These are phyloP conservation scores for Neonectria ditissima DNA, from an alignment of 2,329 filamentous ascomycete species.

Conservation along the genomic window DNA sequence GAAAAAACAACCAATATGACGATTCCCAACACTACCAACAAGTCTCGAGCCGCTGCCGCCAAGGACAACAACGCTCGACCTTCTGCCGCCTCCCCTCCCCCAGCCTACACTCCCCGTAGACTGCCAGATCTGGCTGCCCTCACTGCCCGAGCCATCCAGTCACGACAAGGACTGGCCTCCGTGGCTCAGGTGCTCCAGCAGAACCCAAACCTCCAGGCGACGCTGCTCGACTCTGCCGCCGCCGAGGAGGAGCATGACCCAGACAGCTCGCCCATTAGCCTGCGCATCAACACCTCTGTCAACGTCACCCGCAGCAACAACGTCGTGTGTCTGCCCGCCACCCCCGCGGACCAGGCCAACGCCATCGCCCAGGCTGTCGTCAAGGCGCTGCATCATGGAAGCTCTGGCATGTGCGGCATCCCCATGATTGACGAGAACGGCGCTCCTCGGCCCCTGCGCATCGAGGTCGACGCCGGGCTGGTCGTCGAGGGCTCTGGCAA, in stretches of 20 bases:
- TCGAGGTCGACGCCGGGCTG: constrained; percentile 60
- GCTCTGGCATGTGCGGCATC: constrained; percentile 53
- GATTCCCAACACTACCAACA: constrained; percentile 26
- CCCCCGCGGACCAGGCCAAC: constrained; percentile 55
- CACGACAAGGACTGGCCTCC: constrained; percentile 23
- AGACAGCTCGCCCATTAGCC: constrained; percentile 54
- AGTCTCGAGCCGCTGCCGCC: constrained; percentile 27
- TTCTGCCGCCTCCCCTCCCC: constrained; percentile 40
- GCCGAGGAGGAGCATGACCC: constrained; percentile 38
- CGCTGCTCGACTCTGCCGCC: constrained; percentile 18
- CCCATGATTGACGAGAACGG: constrained; percentile 62
- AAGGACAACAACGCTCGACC: constrained; percentile 36
- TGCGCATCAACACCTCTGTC: constrained; percentile 63
- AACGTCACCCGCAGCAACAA: constrained; percentile 62
- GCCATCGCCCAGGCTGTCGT: constrained; percentile 59
- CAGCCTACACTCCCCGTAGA: constrained; percentile 46
- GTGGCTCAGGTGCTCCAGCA: constrained; percentile 17
- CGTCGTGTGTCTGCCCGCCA: constrained; percentile 56
- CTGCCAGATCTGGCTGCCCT: constrained; percentile 31
- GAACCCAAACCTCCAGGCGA: constrained; percentile 20
- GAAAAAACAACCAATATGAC: constrained; percentile 28
- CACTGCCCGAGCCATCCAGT: constrained; percentile 33
- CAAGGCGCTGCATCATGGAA: constrained; percentile 57
- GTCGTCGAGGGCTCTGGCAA: constrained; percentile 59
- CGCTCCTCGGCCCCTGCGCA: constrained; percentile 54